phyloP scores from a whole-genome alignment of 2,329 filamentous ascomycete genomes.

The Stenocarpella maydis region DNA sequence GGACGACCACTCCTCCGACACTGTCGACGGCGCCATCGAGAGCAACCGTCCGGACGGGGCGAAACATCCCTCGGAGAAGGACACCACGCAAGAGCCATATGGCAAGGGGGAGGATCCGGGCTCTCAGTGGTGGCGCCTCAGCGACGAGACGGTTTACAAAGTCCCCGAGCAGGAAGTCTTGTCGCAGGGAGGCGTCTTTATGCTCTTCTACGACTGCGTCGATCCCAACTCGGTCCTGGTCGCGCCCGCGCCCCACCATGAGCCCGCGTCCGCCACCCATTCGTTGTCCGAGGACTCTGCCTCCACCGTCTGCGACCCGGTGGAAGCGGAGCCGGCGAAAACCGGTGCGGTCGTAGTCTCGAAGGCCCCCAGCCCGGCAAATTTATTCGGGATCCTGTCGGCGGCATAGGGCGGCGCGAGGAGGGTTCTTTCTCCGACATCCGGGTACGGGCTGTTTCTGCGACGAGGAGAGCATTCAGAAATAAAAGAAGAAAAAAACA shows the following conservation, averaged over 20 bases:
- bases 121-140: slow-evolving; percentile 86
- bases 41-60: slow-evolving; percentile 35
- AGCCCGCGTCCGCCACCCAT: background rate
- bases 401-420: background rate
- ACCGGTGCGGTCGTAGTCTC: background rate
- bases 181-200: slow-evolving; percentile 84
- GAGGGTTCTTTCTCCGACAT: background rate
- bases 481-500: too few species aligned
- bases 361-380: slow-evolving; percentile 4
- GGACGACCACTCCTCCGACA: slow-evolving; percentile 40
- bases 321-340: background rate
- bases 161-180: slow-evolving; percentile 79
- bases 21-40: slow-evolving; percentile 22
- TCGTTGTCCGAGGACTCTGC: slow-evolving; percentile 25
- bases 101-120: slow-evolving; percentile 41
- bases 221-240: slow-evolving; percentile 59
- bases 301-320: slow-evolving; percentile 25
- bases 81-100: background rate
- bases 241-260: background rate
- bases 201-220: slow-evolving; percentile 92
- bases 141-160: slow-evolving; percentile 83
- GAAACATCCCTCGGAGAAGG: slow-evolving; percentile 26
- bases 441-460: background rate
- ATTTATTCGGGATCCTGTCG: slow-evolving; percentile 18
- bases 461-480: background rate